Evolutionary conservation across 1,284 basidiomycete genomes (phyloP).

Genomic region (Rhodotorula glutinis): DNA sequence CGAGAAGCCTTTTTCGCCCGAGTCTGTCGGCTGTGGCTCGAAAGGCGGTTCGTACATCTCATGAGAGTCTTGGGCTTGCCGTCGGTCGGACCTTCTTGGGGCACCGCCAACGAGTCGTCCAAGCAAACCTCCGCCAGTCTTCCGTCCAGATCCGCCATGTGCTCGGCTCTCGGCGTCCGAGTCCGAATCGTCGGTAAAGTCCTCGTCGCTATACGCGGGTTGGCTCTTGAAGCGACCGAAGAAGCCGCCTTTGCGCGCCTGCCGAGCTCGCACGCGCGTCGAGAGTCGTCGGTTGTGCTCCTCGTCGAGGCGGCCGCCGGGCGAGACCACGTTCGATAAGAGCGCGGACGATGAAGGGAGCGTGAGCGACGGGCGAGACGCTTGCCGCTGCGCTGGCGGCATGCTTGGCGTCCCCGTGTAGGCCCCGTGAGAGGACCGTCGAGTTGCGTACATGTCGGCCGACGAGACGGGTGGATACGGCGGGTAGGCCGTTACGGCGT

Average conservation of each 20-base stretch:
- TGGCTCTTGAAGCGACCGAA: conserved; percentile 37
- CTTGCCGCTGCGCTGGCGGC: not conserved
- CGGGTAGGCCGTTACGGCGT: conserved; percentile 16
- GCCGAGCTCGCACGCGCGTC: not conserved
- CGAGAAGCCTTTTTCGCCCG: conserved; percentile 32
- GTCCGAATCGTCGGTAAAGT: conserved; percentile 21
- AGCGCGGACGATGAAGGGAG: conserved; percentile 28
- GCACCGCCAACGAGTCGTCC: not conserved
- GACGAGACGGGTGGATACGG: conserved; percentile 31
- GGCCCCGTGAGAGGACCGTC: conserved; percentile 15
- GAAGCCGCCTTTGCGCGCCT: conserved; percentile 23
- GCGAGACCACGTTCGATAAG: conserved; percentile 33
- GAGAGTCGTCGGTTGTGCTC: conserved; percentile 20
- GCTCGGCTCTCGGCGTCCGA: conserved; percentile 21
- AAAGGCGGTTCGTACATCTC: conserved; percentile 12
- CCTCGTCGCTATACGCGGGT: conserved; percentile 23
- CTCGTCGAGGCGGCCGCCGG: conserved; percentile 20
- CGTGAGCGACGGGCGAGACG: conserved; percentile 18
- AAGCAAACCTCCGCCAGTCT: conserved; percentile 8
- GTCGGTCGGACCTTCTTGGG: not conserved
- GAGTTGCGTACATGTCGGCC: conserved; percentile 28
- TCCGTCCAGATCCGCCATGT: not conserved
- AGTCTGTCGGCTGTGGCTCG: conserved; percentile 4
- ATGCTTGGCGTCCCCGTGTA: conserved; percentile 17
- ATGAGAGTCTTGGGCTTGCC: not conserved